Evolutionary conservation across 768 basidiomycete species (phyloP), one percentile per base, ranked within the genome.

Genomic region (Lyophyllum atratum): DNA sequence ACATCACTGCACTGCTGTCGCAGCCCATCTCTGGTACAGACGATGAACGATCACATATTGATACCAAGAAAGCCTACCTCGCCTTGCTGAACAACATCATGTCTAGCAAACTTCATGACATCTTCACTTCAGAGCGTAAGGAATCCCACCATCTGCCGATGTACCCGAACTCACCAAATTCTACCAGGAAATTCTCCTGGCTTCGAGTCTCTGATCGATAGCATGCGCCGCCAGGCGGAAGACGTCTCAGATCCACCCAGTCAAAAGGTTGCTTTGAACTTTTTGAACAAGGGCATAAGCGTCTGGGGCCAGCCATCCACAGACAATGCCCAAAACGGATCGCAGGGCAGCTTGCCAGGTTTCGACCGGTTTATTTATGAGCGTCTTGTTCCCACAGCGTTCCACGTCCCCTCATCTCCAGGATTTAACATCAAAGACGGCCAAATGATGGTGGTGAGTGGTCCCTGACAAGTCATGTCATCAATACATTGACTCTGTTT

Each of bases 331-430:
- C 68, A 64, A 31, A 49, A 21, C 22, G 65, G 64, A 40, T 58
- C 56, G 14, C 68, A 75, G 34, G 72, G 72, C 50, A 74, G 78
- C 11, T 72, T 98, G 43, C 93, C 94, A 11, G 95, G 96, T 0
- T 98, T 97, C 63, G 95, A 98, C 63, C 82, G 85, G 14, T 95
- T 95, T 69, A 83, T 96, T 28, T 98, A 98, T 65, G 90, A 95
- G 59, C 84, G 87, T 12, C 73, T 96, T 31, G 77, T 98, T 50
- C 92, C 93, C 11, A 76, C 85, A 2, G 89, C 87, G 22, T 97
- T 99, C 71, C 81, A 85, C 8, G 84, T 98, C 4, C 84, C 93
- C 1, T 87, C 91, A 11, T 76, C 81, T 9, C 85, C 89, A 0
- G 84, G 87, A 39, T 92, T 97, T 69, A 95, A 95, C 67, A 76